Evolutionary conservation across 495 filamentous ascomycete species (phyloP).

Genomic region (Neurospora sp.): DNA sequence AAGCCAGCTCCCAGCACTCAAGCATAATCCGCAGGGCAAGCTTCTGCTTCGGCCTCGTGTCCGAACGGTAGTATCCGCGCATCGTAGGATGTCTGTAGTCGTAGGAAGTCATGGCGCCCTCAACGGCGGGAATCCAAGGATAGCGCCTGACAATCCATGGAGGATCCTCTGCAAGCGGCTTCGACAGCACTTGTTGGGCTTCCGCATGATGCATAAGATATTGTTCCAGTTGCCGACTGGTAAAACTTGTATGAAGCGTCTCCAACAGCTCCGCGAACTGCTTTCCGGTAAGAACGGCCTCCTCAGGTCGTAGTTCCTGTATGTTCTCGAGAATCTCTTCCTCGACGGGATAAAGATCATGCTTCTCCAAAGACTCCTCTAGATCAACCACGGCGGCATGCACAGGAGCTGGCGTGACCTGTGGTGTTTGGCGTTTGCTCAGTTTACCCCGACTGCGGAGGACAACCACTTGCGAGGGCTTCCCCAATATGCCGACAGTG

Average conservation of each 20-base stretch:
- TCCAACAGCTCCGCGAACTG: conserved; percentile 31
- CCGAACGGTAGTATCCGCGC: conserved; percentile 15
- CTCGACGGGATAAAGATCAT: conserved; percentile 9
- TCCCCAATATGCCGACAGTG: not conserved
- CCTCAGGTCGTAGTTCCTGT: conserved; percentile 29
- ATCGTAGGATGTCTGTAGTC: conserved; percentile 7
- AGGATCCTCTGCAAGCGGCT: not conserved
- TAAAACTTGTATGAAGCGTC: conserved; percentile 32
- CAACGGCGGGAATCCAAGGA: conserved; percentile 23
- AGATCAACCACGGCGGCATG: conserved; percentile 16
- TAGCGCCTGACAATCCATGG: conserved; percentile 21
- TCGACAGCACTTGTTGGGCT: not conserved
- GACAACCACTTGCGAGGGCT: not conserved
- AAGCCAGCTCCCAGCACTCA: conserved; percentile 31
- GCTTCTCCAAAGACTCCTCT: conserved; percentile 19
- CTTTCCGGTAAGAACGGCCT: conserved; percentile 16
- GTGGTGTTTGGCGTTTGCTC: not conserved
- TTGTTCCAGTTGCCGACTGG: conserved; percentile 25
- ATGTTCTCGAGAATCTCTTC: conserved; percentile 33
- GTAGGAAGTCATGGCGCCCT: not conserved
- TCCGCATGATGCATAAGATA: conserved; percentile 21
- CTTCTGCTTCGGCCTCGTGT: conserved; percentile 20
- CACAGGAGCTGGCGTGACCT: not conserved
- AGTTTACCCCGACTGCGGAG: conserved; percentile 15
- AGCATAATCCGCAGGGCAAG: conserved; percentile 31